Evolutionary conservation across 371 early-diverging fungal species (phyloP).

Genomic region (Actinomortierella wolfii): DNA sequence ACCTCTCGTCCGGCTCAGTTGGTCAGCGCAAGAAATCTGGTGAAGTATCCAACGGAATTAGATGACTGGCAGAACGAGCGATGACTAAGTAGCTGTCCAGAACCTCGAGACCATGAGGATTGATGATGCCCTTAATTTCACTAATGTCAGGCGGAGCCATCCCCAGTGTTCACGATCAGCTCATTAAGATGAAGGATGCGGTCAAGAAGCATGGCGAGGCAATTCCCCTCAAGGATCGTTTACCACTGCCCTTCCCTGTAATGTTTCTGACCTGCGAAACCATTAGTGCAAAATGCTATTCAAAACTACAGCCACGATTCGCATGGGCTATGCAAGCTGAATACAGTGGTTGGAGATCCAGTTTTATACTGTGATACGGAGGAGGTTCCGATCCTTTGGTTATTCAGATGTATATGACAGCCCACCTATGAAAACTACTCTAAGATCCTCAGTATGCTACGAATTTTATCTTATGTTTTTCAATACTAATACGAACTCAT

Average conservation of each 20-base stretch:
- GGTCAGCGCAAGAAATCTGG: conserved; percentile 91
- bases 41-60: conserved; percentile 96
- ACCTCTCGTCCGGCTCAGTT: conserved; percentile 94
- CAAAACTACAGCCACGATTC: too few species aligned
- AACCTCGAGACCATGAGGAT: conserved; percentile 87
- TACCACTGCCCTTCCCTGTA: conserved; percentile 80
- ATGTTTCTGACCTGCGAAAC: too few species aligned
- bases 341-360: too few species aligned
- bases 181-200: conserved; percentile 86
- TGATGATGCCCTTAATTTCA: conserved; percentile 80
- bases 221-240: conserved; percentile 68
- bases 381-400: too few species aligned
- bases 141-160: conserved; percentile 91
- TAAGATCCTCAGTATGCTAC: too few species aligned
- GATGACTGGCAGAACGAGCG: conserved; percentile 97
- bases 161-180: conserved; percentile 88
- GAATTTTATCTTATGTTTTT: too few species aligned
- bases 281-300: conserved; percentile 52
- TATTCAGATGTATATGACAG: too few species aligned
- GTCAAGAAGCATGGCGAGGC: conserved; percentile 74
- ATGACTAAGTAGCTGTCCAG: conserved; percentile 79
- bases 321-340: too few species aligned
- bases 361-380: too few species aligned
- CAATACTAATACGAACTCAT: too few species aligned
- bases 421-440: too few species aligned